Percentiles rank a stretch among this genome's conserved stretches.
These are phyloP conservation scores for Cenchrus purpureus DNA, from an alignment of 176 grass and related monocot species.

Conservation along the genomic window DNA sequence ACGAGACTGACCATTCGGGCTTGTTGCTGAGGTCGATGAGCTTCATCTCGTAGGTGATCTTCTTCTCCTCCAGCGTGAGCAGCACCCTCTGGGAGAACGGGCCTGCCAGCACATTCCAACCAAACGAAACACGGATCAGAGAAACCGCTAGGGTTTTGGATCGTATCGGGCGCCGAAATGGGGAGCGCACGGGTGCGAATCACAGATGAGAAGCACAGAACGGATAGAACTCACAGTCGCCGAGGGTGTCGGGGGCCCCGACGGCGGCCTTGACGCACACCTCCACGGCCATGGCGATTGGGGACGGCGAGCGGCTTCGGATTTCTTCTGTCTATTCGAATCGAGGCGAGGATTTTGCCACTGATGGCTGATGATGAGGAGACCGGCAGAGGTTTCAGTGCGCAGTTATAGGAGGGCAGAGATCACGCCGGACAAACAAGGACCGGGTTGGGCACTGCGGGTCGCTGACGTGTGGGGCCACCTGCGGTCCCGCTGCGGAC, in stretches of 20 bases:
- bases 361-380: background rate
- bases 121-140: background rate
- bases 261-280: constrained; percentile 75
- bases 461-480: constrained; percentile 10
- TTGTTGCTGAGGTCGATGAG: constrained; percentile 75
- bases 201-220: background rate
- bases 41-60: constrained; percentile 72
- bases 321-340: background rate
- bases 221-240: constrained; percentile 63
- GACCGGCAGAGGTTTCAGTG: too few species aligned
- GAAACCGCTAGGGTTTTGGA: background rate
- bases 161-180: background rate
- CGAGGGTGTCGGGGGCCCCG: constrained; percentile 63
- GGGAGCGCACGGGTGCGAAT: background rate
- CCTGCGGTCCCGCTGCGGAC: background rate
- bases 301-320: background rate
- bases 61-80: constrained; percentile 91
- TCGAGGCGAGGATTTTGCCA: background rate
- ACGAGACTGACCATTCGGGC: constrained; percentile 65
- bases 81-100: constrained; percentile 85
- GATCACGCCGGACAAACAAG: background rate
- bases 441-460: background rate
- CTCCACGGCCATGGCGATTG: constrained; percentile 60
- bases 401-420: constrained; percentile 4
- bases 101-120: constrained; percentile 39